phyloP scores from a whole-genome alignment of 805 yeast species.

The Yamadazyma tumulicola region DNA sequence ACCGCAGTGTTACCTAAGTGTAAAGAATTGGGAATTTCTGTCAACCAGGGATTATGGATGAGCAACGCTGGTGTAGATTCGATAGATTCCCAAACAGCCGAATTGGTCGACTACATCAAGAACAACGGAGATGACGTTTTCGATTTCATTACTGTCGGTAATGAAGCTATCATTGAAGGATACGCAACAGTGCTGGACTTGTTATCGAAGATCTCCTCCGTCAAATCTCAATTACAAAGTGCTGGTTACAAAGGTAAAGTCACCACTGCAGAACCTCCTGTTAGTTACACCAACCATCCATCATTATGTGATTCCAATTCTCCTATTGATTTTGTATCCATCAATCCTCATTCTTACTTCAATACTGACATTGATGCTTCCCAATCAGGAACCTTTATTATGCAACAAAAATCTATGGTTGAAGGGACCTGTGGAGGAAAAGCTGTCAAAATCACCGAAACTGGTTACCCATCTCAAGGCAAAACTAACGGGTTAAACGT shows the following conservation, averaged over 20 bases:
- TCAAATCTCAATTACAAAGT: slow-evolving; percentile 50
- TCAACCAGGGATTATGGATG: slow-evolving; percentile 90
- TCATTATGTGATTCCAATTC: slow-evolving; percentile 59
- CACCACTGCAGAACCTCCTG: slow-evolving; percentile 92
- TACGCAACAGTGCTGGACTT: slow-evolving; percentile 62
- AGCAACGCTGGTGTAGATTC: slow-evolving; percentile 61
- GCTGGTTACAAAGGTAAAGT: slow-evolving; percentile 79
- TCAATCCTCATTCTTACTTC: slow-evolving; percentile 86
- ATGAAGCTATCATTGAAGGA: slow-evolving; percentile 74
- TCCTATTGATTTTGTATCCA: slow-evolving; percentile 77
- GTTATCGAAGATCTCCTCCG: slow-evolving; percentile 58
- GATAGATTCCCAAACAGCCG: slow-evolving; percentile 56
- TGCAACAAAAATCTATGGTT: slow-evolving; percentile 57
- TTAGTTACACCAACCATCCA: slow-evolving; percentile 59
- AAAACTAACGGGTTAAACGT: slow-evolving; percentile 65
- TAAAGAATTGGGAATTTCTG: slow-evolving; percentile 54
- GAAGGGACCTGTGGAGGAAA: slow-evolving; percentile 52
- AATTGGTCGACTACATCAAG: slow-evolving; percentile 45
- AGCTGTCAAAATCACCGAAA: slow-evolving; percentile 68
- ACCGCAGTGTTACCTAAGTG: slow-evolving; percentile 63
- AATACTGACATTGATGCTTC: slow-evolving; percentile 58
- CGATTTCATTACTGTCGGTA: slow-evolving; percentile 77
- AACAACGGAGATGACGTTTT: slow-evolving; percentile 69
- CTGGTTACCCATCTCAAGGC: slow-evolving; percentile 86
- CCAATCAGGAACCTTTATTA: slow-evolving; percentile 68